Conservation (phyloP, 257 asterid species). For the Nicotiana benthamiana region DNA sequence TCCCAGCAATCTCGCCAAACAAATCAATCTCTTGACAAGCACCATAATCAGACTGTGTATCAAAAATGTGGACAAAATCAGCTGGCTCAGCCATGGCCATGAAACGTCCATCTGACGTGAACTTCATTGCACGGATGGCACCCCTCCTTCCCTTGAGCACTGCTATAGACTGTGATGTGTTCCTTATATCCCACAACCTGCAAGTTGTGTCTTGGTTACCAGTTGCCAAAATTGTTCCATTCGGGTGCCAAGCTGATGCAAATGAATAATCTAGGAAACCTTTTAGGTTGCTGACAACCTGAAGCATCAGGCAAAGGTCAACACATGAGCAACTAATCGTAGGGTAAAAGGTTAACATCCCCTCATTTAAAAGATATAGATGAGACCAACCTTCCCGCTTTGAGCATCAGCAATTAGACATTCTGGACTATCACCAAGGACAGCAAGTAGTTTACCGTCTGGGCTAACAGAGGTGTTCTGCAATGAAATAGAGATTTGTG, state of each 20-base stretch:
- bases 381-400: conserved; percentile 46
- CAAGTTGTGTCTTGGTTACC: conserved; percentile 88
- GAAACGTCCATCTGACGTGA: conserved; percentile 65
- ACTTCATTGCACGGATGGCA: conserved; percentile 53
- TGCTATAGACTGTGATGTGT: conserved; percentile 47
- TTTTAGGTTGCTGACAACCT: conserved; percentile 48
- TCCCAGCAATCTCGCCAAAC: conserved; percentile 78
- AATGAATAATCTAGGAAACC: conserved; percentile 73
- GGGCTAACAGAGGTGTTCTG: conserved; percentile 69
- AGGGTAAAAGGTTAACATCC: background rate
- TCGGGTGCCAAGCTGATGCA: conserved; percentile 88
- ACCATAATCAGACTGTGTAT: conserved; percentile 34
- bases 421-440: conserved; percentile 68
- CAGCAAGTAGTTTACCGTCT: conserved; percentile 56
- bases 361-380: background rate
- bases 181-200: conserved; percentile 78
- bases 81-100: conserved; percentile 93
- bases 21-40: conserved; percentile 61
- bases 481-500: background rate
- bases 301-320: background rate
- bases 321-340: conserved; percentile 16
- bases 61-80: conserved; percentile 66
- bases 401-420: conserved; percentile 54
- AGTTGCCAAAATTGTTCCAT: conserved; percentile 63
- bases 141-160: conserved; percentile 74